These are phyloP conservation scores for Malassezia dermatis DNA, from an alignment of 1,284 basidiomycete species.

Conservation along the genomic window DNA sequence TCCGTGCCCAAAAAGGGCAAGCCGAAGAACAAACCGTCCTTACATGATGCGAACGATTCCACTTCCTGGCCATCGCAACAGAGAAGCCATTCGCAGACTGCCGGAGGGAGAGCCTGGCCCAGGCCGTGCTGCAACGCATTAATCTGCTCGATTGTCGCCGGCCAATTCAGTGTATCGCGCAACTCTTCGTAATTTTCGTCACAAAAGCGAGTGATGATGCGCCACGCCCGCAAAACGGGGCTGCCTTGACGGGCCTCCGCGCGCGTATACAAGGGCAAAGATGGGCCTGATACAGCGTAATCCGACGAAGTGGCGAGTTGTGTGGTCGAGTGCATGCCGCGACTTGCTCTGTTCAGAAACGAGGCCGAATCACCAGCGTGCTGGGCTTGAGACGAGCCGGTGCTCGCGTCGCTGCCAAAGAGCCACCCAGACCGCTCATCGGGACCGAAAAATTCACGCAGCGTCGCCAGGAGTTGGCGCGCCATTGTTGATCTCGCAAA, in stretches of 20 bases:
- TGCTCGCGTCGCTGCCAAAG: neutral
- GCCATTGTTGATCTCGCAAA: neutral
- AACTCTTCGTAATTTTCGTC: constrained; percentile 38
- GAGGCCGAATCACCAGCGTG: neutral
- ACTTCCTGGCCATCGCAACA: constrained; percentile 44
- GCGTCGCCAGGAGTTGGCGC: constrained; percentile 4
- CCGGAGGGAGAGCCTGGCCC: constrained; percentile 32
- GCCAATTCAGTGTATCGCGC: constrained; percentile 44
- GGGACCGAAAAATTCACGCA: neutral
- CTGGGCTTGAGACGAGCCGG: neutral
- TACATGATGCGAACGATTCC: constrained; percentile 40
- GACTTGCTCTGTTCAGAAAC: neutral
- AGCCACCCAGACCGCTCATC: neutral
- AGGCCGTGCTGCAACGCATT: constrained; percentile 38
- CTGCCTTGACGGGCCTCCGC: neutral
- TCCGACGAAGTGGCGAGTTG: neutral
- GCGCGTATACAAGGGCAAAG: neutral
- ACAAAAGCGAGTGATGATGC: constrained; percentile 36
- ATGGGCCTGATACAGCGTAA: neutral
- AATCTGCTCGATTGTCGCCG: constrained; percentile 30
- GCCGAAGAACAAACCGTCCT: constrained; percentile 45
- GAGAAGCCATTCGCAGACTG: constrained; percentile 41
- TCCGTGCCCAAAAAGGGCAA: constrained; percentile 39
- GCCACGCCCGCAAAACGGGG: constrained; percentile 31
- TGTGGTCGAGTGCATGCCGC: neutral